Percentiles rank a stretch among this genome's conserved stretches.
Conservation (phyloP, 257 asterid genomes). For the Capsicum chinense region DNA sequence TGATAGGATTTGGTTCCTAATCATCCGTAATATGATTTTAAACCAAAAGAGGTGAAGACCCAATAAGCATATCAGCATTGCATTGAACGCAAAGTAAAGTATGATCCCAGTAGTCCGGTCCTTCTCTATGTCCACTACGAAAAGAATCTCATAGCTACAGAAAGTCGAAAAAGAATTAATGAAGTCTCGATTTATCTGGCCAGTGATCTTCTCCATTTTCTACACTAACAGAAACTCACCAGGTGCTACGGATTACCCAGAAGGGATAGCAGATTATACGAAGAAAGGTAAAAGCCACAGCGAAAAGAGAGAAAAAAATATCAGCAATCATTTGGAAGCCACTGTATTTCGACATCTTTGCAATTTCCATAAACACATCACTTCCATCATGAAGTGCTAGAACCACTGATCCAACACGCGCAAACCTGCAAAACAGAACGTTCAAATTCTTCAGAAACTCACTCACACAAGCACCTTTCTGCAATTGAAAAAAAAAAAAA, state of each 20-base stretch:
- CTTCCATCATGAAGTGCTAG: conserved; percentile 48
- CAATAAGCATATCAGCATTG: conserved; percentile 39
- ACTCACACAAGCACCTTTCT: background rate
- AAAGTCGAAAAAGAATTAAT: background rate
- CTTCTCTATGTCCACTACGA: conserved; percentile 21
- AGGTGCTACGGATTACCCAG: conserved; percentile 42
- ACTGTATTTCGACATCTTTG: conserved; percentile 45
- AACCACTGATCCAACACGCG: conserved; percentile 43
- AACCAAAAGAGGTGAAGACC: conserved; percentile 43
- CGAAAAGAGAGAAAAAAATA: conserved; percentile 39
- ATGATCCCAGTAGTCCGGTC: background rate
- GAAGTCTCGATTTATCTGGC: too few relatives aligned
- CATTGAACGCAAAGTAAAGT: conserved; percentile 37
- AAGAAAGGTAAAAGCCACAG: conserved; percentile 33
- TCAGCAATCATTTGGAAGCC: conserved; percentile 36
- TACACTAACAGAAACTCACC: conserved; percentile 26
- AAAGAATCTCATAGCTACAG: conserved; percentile 39
- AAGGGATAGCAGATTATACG: conserved; percentile 42
- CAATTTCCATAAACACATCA: conserved; percentile 47
- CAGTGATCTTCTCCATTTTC: too few relatives aligned
- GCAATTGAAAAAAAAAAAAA: background rate
- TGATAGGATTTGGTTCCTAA: conserved; percentile 34
- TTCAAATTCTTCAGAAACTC: background rate
- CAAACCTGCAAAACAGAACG: conserved; percentile 29
- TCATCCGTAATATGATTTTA: conserved; percentile 33